Conservation (phyloP, 441 rosid species). For the Heliophila coronopifolia region DNA sequence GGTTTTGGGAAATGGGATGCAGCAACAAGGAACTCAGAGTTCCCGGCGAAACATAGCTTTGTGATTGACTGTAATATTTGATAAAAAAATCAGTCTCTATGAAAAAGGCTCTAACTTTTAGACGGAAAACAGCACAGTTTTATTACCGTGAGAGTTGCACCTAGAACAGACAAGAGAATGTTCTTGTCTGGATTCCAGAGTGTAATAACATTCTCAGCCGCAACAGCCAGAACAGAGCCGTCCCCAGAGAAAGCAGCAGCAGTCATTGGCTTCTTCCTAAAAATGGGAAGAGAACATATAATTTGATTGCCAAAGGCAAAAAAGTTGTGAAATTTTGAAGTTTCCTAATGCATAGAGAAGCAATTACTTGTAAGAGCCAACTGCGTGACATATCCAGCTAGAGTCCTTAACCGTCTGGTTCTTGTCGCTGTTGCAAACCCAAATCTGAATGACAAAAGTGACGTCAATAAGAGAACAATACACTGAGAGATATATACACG, state of each 20-base stretch:
- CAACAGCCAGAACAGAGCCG: conserved; percentile 96
- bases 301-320: not conserved
- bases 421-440: conserved; percentile 54
- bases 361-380: conserved; percentile 83
- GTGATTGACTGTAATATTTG: conserved; percentile 58
- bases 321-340: conserved; percentile 4
- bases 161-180: conserved; percentile 74
- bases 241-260: conserved; percentile 93
- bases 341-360: conserved; percentile 7
- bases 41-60: conserved; percentile 62
- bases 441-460: conserved; percentile 41
- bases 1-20: conserved; percentile 58
- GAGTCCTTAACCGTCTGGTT: conserved; percentile 36
- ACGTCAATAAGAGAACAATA: not conserved
- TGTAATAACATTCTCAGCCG: conserved; percentile 80
- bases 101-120: not conserved
- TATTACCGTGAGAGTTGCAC: conserved; percentile 56
- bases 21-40: conserved; percentile 74
- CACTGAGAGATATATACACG: not conserved
- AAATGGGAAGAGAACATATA: not conserved
- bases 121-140: not conserved
- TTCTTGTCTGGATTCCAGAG: conserved; percentile 85
- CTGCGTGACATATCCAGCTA: conserved; percentile 86
- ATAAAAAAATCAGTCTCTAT: not conserved
- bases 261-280: conserved; percentile 86